These are phyloP conservation scores for Didymella keratinophila DNA, from an alignment of 2,329 filamentous ascomycete species.

Conservation along the genomic window DNA sequence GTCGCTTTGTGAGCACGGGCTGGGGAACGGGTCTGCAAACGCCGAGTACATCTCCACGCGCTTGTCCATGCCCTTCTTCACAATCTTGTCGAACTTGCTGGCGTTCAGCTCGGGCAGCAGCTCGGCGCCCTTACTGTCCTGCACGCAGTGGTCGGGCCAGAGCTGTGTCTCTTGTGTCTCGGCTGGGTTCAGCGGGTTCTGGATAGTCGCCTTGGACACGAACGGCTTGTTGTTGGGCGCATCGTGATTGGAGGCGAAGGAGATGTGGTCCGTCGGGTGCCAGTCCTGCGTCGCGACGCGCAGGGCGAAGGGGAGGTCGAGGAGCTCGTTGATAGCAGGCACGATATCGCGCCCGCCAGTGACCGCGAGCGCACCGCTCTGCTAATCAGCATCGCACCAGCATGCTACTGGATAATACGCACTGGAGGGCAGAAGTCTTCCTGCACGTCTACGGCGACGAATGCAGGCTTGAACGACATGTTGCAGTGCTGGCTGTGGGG, in stretches of 20 bases:
- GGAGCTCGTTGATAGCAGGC: conserved; percentile 75
- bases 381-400: conserved; percentile 27
- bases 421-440: conserved; percentile 95
- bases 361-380: conserved; percentile 90
- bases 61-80: conserved; percentile 79
- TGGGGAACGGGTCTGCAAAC: conserved; percentile 80
- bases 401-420: conserved; percentile 45
- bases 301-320: conserved; percentile 73
- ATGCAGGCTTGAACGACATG: conserved; percentile 57
- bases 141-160: conserved; percentile 92
- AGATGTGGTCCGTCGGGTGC: conserved; percentile 84
- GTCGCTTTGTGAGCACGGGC: conserved; percentile 67
- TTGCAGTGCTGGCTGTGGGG: neutral
- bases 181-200: conserved; percentile 69
- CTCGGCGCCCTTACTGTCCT: conserved; percentile 73
- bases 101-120: conserved; percentile 75
- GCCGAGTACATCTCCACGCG: conserved; percentile 93
- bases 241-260: conserved; percentile 83
- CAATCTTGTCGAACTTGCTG: conserved; percentile 66
- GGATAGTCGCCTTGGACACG: conserved; percentile 68
- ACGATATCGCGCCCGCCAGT: conserved; percentile 73
- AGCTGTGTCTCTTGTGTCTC: conserved; percentile 73
- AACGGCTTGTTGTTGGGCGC: conserved; percentile 71
- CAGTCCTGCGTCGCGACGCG: conserved; percentile 92
- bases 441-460: conserved; percentile 86